Conservation (phyloP, 2,329 filamentous ascomycete species). For the Penicillium digitatum region DNA sequence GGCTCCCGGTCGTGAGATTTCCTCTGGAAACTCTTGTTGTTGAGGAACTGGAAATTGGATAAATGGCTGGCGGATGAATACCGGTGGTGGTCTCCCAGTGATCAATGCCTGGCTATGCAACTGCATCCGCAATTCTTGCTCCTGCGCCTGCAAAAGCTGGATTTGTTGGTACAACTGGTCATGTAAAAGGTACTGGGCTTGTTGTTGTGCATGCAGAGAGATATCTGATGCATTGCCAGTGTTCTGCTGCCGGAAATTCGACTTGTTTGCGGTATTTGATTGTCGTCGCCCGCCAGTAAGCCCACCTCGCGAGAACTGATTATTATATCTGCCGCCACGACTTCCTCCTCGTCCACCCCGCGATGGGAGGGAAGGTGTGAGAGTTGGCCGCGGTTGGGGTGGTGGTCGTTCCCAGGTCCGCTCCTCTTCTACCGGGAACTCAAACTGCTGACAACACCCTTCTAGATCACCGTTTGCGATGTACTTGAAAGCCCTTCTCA, state of each 20-base stretch:
- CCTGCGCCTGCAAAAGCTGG: constrained; percentile 49
- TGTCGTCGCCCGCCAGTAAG: constrained; percentile 51
- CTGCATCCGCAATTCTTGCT: constrained; percentile 48
- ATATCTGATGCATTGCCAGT: constrained; percentile 35
- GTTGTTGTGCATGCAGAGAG: constrained; percentile 42
- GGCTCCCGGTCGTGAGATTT: constrained; percentile 37
- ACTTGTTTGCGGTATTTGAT: constrained; percentile 53
- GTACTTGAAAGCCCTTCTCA: constrained; percentile 81
- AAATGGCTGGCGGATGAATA: constrained; percentile 42
- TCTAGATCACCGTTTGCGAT: constrained; percentile 74
- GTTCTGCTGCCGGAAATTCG: constrained; percentile 38
- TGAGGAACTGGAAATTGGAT: constrained; percentile 41
- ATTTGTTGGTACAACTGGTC: constrained; percentile 50
- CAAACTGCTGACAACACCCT: constrained; percentile 81
- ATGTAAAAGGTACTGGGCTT: constrained; percentile 47
- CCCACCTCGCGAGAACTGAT: constrained; percentile 46
- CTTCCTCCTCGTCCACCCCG: constrained; percentile 49
- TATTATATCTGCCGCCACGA: constrained; percentile 49
- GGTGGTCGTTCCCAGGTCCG: constrained; percentile 54
- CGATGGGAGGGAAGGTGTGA: constrained; percentile 44
- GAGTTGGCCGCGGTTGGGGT: constrained; percentile 53
- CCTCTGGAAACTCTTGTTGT: constrained; percentile 36
- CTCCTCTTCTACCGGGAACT: constrained; percentile 78
- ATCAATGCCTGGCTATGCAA: constrained; percentile 46
- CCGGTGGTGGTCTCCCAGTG: constrained; percentile 38